These are phyloP conservation scores for Fusarium stilboides DNA, from an alignment of 2,329 filamentous ascomycete species.

Conservation along the genomic window DNA sequence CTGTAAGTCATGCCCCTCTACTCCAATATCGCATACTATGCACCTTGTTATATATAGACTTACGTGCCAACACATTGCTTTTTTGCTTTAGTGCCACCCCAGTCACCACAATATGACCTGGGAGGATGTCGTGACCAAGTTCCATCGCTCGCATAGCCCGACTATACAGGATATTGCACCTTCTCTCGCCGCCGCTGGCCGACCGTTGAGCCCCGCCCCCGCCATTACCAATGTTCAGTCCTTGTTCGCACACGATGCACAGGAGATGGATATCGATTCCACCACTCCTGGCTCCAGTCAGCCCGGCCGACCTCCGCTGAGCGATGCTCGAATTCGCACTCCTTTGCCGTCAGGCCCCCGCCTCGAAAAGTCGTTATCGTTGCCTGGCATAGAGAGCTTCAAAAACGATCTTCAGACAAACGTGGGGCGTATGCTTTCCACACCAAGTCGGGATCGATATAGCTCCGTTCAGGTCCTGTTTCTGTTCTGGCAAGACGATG, in stretches of 20 bases:
- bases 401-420: constrained; percentile 68
- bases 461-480: constrained; percentile 67
- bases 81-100: constrained; percentile 66
- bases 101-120: constrained; percentile 74
- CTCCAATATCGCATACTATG: not conserved
- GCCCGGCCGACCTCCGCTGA: constrained; percentile 58
- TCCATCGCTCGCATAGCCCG: constrained; percentile 67
- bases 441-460: constrained; percentile 67
- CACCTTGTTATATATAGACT: constrained; percentile 13
- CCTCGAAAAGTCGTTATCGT: constrained; percentile 65
- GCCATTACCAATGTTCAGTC: constrained; percentile 55
- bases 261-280: constrained; percentile 71
- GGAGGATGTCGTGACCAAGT: constrained; percentile 71
- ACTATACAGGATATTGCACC: constrained; percentile 65
- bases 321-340: constrained; percentile 68
- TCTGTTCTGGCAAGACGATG: constrained; percentile 71
- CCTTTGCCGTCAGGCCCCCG: constrained; percentile 70
- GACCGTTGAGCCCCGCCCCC: constrained; percentile 64
- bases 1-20: constrained; percentile 62
- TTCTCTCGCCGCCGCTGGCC: constrained; percentile 57
- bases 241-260: constrained; percentile 62
- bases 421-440: constrained; percentile 65
- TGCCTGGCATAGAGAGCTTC: constrained; percentile 67
- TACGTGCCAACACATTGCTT: constrained; percentile 38
- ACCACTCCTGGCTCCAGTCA: constrained; percentile 52